Percentiles rank a stretch among this genome's conserved stretches.
Conservation (phyloP, 257 asterid genomes). For the Rubia yunnanensis region DNA sequence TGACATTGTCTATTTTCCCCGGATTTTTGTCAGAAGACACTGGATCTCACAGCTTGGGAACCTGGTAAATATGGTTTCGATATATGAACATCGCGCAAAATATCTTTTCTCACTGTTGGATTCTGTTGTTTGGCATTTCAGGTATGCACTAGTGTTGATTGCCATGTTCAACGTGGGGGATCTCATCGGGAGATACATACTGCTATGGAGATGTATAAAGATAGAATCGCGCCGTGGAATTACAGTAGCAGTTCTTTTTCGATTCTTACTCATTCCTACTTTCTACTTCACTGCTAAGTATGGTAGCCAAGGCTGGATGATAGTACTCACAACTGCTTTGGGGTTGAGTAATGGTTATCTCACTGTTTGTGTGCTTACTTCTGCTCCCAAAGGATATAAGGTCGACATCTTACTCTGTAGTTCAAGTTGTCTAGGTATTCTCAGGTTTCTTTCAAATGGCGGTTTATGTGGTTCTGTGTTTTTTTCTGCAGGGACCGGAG, state of each 20-base stretch:
- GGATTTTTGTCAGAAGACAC: slow-evolving; percentile 40
- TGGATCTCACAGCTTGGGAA: slow-evolving; percentile 33
- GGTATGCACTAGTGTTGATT: slow-evolving; percentile 35
- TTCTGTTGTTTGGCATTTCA: slow-evolving; percentile 4
- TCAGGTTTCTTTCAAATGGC: not conserved
- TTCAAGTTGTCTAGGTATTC: too few relatives aligned
- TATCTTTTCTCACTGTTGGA: not conserved
- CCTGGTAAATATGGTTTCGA: slow-evolving; percentile 19
- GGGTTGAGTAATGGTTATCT: slow-evolving; percentile 37
- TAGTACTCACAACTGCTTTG: slow-evolving; percentile 26
- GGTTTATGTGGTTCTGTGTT: not conserved
- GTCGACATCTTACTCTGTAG: slow-evolving; percentile 6
- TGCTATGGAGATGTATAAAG: slow-evolving; percentile 24
- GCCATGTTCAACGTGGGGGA: slow-evolving; percentile 40
- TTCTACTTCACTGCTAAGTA: slow-evolving; percentile 39
- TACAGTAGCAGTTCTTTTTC: slow-evolving; percentile 13
- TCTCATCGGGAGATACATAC: slow-evolving; percentile 37
- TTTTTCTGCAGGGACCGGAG: slow-evolving; percentile 30
- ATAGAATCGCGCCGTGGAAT: slow-evolving; percentile 30
- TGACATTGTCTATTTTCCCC: slow-evolving; percentile 38
- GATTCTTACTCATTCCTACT: slow-evolving; percentile 26
- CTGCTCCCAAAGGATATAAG: slow-evolving; percentile 43
- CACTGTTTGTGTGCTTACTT: slow-evolving; percentile 36
- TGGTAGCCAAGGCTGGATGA: slow-evolving; percentile 47
- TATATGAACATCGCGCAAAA: too few relatives aligned